Conservation (phyloP, 2,329 filamentous ascomycete genomes). For the Tolypocladium sp. region DNA sequence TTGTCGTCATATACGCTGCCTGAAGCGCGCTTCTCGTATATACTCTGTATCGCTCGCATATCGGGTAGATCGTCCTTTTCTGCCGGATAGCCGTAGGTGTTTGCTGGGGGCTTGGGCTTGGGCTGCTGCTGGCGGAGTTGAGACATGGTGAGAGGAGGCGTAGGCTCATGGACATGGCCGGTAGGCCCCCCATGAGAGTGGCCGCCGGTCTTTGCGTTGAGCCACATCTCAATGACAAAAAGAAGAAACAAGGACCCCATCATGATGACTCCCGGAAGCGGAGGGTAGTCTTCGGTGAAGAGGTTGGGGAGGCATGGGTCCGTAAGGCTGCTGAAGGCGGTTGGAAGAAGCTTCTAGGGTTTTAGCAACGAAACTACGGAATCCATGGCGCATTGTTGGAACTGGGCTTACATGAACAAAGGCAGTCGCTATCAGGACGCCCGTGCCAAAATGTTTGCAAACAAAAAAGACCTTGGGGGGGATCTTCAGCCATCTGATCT, state of each 20-base stretch:
- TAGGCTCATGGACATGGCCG: slow-evolving; percentile 16
- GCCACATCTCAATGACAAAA: slow-evolving; percentile 54
- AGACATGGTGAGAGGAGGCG: background rate
- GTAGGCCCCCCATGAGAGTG: slow-evolving; percentile 50
- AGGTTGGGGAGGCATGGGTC: slow-evolving; percentile 49
- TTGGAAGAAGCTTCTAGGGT: slow-evolving; percentile 40
- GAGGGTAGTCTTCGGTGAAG: slow-evolving; percentile 50
- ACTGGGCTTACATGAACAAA: slow-evolving; percentile 54
- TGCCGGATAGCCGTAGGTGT: background rate
- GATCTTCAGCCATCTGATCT: slow-evolving; percentile 48
- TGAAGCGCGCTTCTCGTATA: background rate
- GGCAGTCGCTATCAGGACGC: slow-evolving; percentile 62
- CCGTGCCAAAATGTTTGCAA: slow-evolving; percentile 60
- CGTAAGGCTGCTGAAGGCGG: slow-evolving; percentile 43
- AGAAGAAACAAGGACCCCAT: slow-evolving; percentile 52
- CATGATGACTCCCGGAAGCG: slow-evolving; percentile 57
- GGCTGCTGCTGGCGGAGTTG: no score
- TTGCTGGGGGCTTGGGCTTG: background rate
- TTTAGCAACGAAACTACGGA: background rate
- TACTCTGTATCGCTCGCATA: background rate
- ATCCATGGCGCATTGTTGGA: fast-evolving
- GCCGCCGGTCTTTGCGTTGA: slow-evolving; percentile 49
- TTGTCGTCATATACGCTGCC: slow-evolving; percentile 26
- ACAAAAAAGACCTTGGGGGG: slow-evolving; percentile 49
- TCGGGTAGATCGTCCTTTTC: background rate